Conservation (phyloP, 2,329 filamentous ascomycete genomes). For the Neurospora crassa region DNA sequence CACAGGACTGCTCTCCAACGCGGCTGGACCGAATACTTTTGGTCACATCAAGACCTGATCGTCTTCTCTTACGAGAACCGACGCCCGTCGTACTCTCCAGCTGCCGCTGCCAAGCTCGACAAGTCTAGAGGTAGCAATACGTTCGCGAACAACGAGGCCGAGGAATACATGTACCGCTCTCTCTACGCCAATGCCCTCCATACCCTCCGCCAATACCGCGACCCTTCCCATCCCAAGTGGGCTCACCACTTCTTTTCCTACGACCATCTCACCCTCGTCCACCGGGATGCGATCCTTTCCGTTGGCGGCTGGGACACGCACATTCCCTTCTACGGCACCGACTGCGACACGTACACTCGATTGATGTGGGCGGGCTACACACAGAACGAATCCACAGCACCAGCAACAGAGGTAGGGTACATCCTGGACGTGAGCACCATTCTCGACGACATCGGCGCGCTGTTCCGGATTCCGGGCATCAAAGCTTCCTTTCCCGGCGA, state of each 20-base stretch:
- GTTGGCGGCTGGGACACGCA: constrained; percentile 48
- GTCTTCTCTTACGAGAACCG: constrained; percentile 32
- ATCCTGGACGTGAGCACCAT: constrained; percentile 32
- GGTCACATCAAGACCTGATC: constrained; percentile 42
- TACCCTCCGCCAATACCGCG: constrained; percentile 24
- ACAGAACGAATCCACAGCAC: constrained; percentile 23
- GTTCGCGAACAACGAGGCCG: constrained; percentile 25
- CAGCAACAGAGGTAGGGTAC: constrained; percentile 24
- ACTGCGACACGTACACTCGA: constrained; percentile 46
- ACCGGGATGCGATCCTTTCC: constrained; percentile 38
- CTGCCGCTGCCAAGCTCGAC: background rate
- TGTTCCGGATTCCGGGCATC: constrained; percentile 30
- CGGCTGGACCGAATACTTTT: constrained; percentile 41
- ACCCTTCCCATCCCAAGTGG: constrained; percentile 31
- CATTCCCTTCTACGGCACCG: constrained; percentile 48
- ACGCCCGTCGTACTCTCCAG: constrained; percentile 18
- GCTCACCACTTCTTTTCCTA: constrained; percentile 48
- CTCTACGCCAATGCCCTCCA: constrained; percentile 31
- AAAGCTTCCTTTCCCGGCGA: constrained; percentile 25
- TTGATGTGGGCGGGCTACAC: constrained; percentile 31
- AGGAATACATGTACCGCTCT: constrained; percentile 23
- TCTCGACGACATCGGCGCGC: constrained; percentile 32
- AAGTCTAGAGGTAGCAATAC: constrained; percentile 12
- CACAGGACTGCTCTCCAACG: constrained; percentile 19
- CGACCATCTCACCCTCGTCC: constrained; percentile 48